phyloP scores from a whole-genome alignment of 1,284 basidiomycete species.

The Ganoderma boninense region DNA sequence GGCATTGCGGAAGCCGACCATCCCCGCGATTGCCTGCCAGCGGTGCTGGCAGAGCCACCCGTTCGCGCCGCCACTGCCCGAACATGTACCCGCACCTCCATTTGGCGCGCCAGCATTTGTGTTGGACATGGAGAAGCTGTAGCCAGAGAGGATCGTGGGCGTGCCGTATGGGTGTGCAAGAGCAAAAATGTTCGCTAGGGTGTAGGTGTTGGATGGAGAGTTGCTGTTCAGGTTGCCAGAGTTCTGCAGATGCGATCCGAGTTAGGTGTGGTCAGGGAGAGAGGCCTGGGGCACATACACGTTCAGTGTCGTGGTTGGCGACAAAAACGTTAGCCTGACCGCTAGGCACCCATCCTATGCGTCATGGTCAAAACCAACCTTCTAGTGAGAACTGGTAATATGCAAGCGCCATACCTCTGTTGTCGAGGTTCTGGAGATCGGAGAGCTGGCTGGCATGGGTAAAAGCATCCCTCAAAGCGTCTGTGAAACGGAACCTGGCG shows the following conservation, averaged over 20 bases:
- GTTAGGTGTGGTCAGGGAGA: background rate
- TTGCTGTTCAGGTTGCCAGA: constrained; percentile 62
- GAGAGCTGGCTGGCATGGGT: constrained; percentile 55
- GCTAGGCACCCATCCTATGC: constrained; percentile 61
- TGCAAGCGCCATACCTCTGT: constrained; percentile 30
- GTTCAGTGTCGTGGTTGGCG: constrained; percentile 74
- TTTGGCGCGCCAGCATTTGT: constrained; percentile 64
- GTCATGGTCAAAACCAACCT: too few relatives aligned
- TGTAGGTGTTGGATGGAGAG: constrained; percentile 71
- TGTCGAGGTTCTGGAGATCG: constrained; percentile 62
- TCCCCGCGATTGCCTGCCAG: constrained; percentile 62
- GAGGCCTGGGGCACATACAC: constrained; percentile 48
- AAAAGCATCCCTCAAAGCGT: constrained; percentile 60
- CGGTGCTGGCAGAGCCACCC: constrained; percentile 75
- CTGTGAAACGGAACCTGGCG: constrained; percentile 68
- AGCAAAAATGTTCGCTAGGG: constrained; percentile 67
- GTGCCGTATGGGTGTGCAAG: constrained; percentile 74
- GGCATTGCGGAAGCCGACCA: constrained; percentile 70
- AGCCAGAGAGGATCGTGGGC: constrained; percentile 71
- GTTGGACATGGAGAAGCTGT: constrained; percentile 46
- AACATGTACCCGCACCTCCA: constrained; percentile 57
- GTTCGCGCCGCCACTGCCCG: constrained; percentile 54
- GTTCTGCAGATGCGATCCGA: constrained; percentile 45
- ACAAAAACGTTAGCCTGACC: constrained; percentile 70
- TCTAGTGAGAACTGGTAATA: too few relatives aligned